A percentile compares a stretch with the other conserved stretches of the same genome.
Evolutionary conservation across 2,329 filamentous ascomycete genomes (phyloP).

Genomic region (Colletotrichum tropicicola): DNA sequence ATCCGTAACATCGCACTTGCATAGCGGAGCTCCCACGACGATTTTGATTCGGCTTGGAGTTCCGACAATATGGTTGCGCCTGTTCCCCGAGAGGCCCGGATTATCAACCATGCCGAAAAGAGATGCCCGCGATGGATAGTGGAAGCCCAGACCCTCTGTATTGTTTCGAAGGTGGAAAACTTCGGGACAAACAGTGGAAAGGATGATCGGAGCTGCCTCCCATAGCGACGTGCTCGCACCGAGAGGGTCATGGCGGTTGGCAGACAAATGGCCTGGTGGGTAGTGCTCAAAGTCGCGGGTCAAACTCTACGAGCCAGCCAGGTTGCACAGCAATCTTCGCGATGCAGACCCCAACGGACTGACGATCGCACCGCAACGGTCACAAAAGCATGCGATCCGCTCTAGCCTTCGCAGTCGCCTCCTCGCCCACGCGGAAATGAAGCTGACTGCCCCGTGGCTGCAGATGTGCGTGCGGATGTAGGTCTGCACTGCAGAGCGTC

Average conservation of each 20-base stretch:
- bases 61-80: slow-evolving; percentile 4
- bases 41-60: not conserved
- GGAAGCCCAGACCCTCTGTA: not conserved
- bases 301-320: too few relatives aligned
- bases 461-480: slow-evolving; percentile 1
- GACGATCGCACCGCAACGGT: not conserved
- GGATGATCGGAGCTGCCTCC: not conserved
- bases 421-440: not conserved
- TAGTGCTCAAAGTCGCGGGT: not conserved
- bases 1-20: slow-evolving; percentile 9
- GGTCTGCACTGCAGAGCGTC: not conserved
- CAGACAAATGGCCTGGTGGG: not conserved
- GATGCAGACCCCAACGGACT: not conserved
- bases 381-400: not conserved
- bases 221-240: not conserved
- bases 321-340: not conserved
- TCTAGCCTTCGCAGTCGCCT: not conserved
- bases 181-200: not conserved
- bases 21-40: slow-evolving; percentile 9
- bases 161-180: not conserved
- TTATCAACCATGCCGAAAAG: slow-evolving; percentile 1
- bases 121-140: not conserved
- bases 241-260: not conserved
- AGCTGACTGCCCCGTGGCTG: not conserved
- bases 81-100: slow-evolving; percentile 3